Conservation (phyloP, 768 basidiomycete genomes). For the Lactarius psammicola region DNA sequence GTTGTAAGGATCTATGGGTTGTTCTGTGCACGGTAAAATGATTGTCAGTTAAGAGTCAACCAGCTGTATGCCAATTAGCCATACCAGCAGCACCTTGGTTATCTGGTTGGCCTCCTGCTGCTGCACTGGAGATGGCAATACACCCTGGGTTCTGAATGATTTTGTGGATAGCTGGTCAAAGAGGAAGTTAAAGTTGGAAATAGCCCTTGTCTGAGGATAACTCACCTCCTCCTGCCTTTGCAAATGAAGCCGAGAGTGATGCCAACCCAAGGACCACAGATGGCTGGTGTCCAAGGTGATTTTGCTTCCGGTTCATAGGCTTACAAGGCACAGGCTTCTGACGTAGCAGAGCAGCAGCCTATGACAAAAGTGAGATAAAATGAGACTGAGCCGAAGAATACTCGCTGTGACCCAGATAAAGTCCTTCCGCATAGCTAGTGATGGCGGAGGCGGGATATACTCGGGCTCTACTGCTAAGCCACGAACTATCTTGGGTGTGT, state of each 20-base stretch:
- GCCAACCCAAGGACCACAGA: not conserved
- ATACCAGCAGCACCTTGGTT: not conserved
- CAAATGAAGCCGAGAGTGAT: conserved; percentile 8
- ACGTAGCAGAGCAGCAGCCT: conserved; percentile 4
- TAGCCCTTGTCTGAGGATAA: not conserved
- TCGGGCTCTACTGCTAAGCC: conserved; percentile 11
- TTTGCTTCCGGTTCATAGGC: too few relatives aligned
- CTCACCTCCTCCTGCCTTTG: conserved; percentile 20
- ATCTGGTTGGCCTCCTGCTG: conserved; percentile 17
- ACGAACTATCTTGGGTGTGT: conserved; percentile 1
- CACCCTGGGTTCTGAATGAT: conserved; percentile 14
- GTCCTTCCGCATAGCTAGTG: not conserved
- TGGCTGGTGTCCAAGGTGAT: not conserved
- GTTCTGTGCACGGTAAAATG: conserved; percentile 6
- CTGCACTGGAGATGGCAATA: conserved; percentile 25
- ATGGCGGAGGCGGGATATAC: not conserved
- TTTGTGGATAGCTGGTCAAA: conserved; percentile 20
- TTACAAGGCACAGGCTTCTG: not conserved
- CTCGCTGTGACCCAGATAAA: conserved; percentile 17
- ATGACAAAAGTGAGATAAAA: not conserved
- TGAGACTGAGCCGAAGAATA: too few relatives aligned
- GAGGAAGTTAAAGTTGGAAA: not conserved
- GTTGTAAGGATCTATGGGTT: conserved; percentile 14
- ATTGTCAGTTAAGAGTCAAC: not conserved
- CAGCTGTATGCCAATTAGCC: not conserved